phyloP scores from a whole-genome alignment of 2,329 filamentous ascomycete genomes.

The Cladosporium cucumerinum region DNA sequence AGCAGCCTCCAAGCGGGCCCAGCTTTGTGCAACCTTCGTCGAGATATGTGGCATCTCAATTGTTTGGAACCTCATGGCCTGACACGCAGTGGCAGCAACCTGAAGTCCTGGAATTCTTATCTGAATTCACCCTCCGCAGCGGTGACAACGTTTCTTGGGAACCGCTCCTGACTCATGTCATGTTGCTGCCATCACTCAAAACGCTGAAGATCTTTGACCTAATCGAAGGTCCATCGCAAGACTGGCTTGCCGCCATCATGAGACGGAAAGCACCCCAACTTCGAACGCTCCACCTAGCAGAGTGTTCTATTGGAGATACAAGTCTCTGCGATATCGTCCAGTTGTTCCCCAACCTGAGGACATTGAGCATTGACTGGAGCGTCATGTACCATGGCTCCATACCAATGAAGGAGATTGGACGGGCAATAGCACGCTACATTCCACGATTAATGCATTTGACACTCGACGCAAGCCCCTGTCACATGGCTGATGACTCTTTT shows the following conservation, averaged over 20 bases:
- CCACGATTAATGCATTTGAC: background rate
- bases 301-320: background rate
- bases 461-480: background rate
- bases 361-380: background rate
- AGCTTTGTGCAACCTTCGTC: background rate
- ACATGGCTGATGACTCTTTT: background rate
- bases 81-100: background rate
- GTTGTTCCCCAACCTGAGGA: background rate
- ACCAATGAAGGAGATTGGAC: background rate
- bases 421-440: background rate
- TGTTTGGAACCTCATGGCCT: background rate
- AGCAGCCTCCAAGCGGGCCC: background rate
- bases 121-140: background rate
- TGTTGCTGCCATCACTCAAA: background rate
- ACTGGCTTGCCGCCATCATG: background rate
- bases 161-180: background rate
- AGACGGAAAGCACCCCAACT: background rate
- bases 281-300: background rate
- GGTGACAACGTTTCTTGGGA: background rate
- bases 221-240: background rate
- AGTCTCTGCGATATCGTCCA: background rate
- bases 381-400: background rate
- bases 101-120: background rate
- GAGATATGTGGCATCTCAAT: background rate
- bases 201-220: background rate